Conservation (phyloP, 1,284 basidiomycete genomes). For the Omphalotus olearius region DNA sequence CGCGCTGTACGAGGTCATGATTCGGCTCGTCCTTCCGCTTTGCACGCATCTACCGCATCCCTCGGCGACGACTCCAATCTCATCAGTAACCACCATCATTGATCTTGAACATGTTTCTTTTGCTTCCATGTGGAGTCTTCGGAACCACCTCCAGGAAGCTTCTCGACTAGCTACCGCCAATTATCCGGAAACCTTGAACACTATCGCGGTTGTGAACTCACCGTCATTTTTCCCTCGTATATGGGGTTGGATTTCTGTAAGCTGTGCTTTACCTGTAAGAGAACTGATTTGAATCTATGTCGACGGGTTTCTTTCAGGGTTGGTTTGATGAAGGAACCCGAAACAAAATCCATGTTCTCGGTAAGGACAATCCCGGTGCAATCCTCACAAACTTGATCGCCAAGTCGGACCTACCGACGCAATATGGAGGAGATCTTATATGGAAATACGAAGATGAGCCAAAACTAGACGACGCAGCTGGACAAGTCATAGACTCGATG, state of each 20-base stretch:
- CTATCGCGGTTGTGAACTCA: slow-evolving; percentile 67
- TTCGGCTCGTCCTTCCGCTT: slow-evolving; percentile 57
- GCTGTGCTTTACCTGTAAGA: background rate
- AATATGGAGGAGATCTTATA: slow-evolving; percentile 66
- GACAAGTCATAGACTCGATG: slow-evolving; percentile 37
- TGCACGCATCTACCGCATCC: slow-evolving; percentile 59
- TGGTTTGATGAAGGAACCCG: slow-evolving; percentile 79
- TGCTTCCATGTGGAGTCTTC: slow-evolving; percentile 60
- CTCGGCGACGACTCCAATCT: slow-evolving; percentile 51
- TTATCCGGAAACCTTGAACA: slow-evolving; percentile 71
- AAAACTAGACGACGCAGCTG: slow-evolving; percentile 44
- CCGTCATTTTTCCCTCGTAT: slow-evolving; percentile 74
- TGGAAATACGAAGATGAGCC: slow-evolving; percentile 66
- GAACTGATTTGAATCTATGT: background rate
- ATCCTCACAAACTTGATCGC: slow-evolving; percentile 51
- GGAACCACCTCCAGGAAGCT: slow-evolving; percentile 69
- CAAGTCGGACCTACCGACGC: slow-evolving; percentile 51
- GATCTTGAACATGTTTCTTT: slow-evolving; percentile 64
- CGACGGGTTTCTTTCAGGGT: slow-evolving; percentile 29
- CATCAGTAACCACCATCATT: slow-evolving; percentile 67
- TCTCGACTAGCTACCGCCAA: slow-evolving; percentile 70
- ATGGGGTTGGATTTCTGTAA: slow-evolving; percentile 69
- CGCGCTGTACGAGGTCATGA: slow-evolving; percentile 64
- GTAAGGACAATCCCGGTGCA: background rate
- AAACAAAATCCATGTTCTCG: slow-evolving; percentile 52